phyloP scores from a whole-genome alignment of 148 eudicot genomes.

The Nepenthes mirabilis region DNA sequence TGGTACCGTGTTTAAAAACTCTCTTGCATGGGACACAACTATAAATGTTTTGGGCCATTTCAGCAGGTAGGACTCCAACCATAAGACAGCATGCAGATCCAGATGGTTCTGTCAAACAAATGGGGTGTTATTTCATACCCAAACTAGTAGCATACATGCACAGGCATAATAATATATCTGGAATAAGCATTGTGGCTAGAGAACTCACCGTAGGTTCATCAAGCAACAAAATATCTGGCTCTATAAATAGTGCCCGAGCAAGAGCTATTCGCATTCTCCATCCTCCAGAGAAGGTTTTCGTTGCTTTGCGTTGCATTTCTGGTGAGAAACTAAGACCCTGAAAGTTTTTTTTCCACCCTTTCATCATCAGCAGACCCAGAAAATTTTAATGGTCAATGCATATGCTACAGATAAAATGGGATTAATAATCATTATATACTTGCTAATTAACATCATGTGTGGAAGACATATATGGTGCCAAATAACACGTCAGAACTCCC shows the following conservation, averaged over 20 bases:
- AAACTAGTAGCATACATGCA: conserved; percentile 4
- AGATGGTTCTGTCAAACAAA: conserved; percentile 74
- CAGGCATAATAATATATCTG: no score
- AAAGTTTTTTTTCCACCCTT: conserved; percentile 3
- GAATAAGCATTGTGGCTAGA: neutral
- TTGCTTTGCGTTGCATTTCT: conserved; percentile 86
- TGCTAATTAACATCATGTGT: no score
- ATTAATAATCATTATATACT: no score
- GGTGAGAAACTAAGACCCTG: conserved; percentile 98
- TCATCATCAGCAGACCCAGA: neutral
- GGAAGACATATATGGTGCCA: no score
- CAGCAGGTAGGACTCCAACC: conserved; percentile 84
- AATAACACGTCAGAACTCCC: no score
- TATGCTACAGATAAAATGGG: no score
- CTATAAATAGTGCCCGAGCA: conserved; percentile 92
- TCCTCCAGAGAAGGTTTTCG: conserved; percentile 96
- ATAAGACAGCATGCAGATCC: conserved; percentile 95
- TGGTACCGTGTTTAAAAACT: conserved; percentile 79
- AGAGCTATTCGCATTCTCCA: conserved; percentile 99
- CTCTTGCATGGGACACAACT: conserved; percentile 98
- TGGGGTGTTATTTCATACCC: conserved; percentile 7
- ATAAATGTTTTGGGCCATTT: conserved; percentile 99
- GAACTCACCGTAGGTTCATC: conserved; percentile 90
- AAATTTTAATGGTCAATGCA: no score
- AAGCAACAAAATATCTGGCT: conserved; percentile 85